These are phyloP conservation scores for Phytophthora idaei DNA, from an alignment of 352 stramenopile species.

Conservation along the genomic window DNA sequence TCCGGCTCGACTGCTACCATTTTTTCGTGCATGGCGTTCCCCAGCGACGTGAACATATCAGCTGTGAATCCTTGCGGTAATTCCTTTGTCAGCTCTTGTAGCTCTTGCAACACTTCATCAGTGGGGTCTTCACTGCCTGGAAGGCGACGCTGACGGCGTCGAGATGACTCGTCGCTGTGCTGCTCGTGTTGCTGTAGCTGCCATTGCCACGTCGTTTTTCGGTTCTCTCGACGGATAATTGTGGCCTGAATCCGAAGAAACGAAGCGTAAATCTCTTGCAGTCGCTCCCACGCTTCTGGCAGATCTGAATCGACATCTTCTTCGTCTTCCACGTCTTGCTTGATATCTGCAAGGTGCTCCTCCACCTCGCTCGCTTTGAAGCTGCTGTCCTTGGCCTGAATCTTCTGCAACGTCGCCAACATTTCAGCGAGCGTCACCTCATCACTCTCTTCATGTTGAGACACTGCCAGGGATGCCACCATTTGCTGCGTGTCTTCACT, in stretches of 20 bases:
- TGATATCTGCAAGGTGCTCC: constrained; percentile 33
- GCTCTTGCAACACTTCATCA: constrained; percentile 38
- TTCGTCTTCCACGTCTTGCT: constrained; percentile 32
- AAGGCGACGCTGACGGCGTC: constrained; percentile 22
- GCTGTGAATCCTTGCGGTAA: constrained; percentile 61
- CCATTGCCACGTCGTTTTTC: constrained; percentile 26
- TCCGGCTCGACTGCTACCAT: constrained; percentile 19
- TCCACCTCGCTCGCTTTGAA: constrained; percentile 35
- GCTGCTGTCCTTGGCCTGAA: constrained; percentile 42
- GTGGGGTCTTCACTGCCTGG: constrained; percentile 28
- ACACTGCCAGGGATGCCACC: constrained; percentile 36
- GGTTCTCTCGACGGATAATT: constrained; percentile 35
- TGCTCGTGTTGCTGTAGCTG: constrained; percentile 26
- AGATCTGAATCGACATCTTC: constrained; percentile 24
- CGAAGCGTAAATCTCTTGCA: constrained; percentile 50
- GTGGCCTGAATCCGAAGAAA: constrained; percentile 49
- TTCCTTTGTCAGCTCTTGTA: constrained; percentile 46
- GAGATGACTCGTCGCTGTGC: constrained; percentile 11
- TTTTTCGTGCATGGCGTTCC: constrained; percentile 54
- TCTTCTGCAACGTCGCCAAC: constrained; percentile 37
- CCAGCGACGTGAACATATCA: constrained; percentile 67
- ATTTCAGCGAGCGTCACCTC: constrained; percentile 45
- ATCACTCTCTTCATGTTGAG: constrained; percentile 19
- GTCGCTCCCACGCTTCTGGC: constrained; percentile 29
- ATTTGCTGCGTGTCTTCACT: constrained; percentile 40